Conservation (phyloP, 106 monocot species). For the Dendrobium huoshanense region DNA sequence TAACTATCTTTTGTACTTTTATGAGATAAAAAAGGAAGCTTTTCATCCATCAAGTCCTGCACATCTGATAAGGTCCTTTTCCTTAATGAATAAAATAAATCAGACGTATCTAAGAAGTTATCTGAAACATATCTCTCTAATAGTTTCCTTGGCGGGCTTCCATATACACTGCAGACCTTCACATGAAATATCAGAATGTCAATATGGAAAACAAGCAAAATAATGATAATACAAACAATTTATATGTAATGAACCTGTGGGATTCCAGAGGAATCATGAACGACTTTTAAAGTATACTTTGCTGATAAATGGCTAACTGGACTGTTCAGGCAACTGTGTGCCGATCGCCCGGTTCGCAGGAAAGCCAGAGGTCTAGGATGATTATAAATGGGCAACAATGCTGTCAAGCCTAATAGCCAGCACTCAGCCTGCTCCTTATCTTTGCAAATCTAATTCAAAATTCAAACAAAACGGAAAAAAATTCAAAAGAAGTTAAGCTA, state of each 20-base stretch:
- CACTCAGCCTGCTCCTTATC: slow-evolving; percentile 71
- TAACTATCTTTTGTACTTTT: slow-evolving; percentile 18
- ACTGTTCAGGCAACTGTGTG: slow-evolving; percentile 36
- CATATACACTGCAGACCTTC: slow-evolving; percentile 37
- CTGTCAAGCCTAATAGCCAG: slow-evolving; percentile 60
- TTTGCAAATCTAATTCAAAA: slow-evolving; percentile 64
- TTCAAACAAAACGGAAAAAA: neutral
- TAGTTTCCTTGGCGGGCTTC: slow-evolving; percentile 28
- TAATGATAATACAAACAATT: neutral
- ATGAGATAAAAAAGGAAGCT: slow-evolving; percentile 29
- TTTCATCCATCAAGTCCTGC: slow-evolving; percentile 35
- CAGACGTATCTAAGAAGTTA: slow-evolving; percentile 24
- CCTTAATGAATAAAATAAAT: slow-evolving; percentile 31
- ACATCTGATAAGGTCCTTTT: slow-evolving; percentile 35
- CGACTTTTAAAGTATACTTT: slow-evolving; percentile 26
- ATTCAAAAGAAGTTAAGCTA: neutral
- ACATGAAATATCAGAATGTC: slow-evolving; percentile 2
- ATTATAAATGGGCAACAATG: slow-evolving; percentile 35
- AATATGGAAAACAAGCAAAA: neutral
- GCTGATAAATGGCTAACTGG: slow-evolving; percentile 31
- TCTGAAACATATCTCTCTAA: slow-evolving; percentile 27
- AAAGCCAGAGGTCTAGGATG: slow-evolving; percentile 23
- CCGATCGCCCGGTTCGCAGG: slow-evolving; percentile 25
- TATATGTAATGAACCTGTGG: slow-evolving; percentile 18
- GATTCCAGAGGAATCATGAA: slow-evolving; percentile 24